These are phyloP conservation scores for Auriscalpium microsporum DNA, from an alignment of 768 basidiomycete species.

Conservation along the genomic window DNA sequence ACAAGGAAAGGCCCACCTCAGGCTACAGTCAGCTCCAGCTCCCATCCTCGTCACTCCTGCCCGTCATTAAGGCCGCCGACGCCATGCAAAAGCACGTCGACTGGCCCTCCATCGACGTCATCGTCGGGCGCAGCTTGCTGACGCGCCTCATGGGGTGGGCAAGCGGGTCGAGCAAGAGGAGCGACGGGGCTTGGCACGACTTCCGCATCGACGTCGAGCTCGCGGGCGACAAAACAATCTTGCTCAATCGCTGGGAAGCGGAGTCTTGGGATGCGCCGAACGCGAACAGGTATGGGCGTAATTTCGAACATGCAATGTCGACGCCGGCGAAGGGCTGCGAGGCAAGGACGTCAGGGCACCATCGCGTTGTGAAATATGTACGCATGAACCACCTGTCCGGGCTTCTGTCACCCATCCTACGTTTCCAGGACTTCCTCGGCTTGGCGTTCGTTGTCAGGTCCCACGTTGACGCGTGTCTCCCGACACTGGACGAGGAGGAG, in stretches of 20 bases:
- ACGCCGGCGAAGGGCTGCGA: constrained; percentile 39
- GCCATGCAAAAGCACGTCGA: constrained; percentile 21
- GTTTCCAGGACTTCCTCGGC: constrained; percentile 45
- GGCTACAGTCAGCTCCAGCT: constrained; percentile 37
- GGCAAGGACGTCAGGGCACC: constrained; percentile 23
- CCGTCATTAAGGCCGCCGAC: constrained; percentile 52
- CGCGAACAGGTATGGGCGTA: constrained; percentile 43
- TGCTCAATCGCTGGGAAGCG: constrained; percentile 56
- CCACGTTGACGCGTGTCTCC: constrained; percentile 36
- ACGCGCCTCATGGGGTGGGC: constrained; percentile 57
- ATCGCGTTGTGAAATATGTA: background rate
- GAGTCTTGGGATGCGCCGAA: constrained; percentile 17
- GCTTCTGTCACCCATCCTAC: background rate
- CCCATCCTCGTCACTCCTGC: constrained; percentile 39
- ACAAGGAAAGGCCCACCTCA: constrained; percentile 23
- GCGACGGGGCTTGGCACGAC: constrained; percentile 25
- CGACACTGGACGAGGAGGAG: background rate
- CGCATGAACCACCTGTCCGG: background rate
- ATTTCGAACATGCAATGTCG: constrained; percentile 54
- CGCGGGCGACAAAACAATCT: constrained; percentile 46
- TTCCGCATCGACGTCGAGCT: constrained; percentile 70
- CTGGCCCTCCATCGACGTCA: constrained; percentile 30
- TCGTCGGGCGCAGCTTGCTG: constrained; percentile 58
- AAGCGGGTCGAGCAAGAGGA: constrained; percentile 11
- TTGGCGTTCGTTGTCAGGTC: constrained; percentile 53